These are phyloP conservation scores for Magnolia sinica DNA, from an alignment of 164 flowering plant species.

Conservation along the genomic window DNA sequence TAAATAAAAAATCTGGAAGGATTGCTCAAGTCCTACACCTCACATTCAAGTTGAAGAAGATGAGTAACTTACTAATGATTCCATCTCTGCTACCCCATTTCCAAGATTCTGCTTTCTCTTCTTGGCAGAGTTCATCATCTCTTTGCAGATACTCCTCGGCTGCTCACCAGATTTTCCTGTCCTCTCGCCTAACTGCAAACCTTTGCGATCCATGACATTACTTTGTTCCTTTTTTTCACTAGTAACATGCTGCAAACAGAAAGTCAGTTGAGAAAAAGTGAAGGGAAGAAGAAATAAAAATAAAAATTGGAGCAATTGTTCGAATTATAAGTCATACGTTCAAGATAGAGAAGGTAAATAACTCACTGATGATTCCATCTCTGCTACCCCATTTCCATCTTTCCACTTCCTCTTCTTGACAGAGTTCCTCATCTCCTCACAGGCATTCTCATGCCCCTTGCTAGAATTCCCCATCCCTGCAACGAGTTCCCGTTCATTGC, in stretches of 20 bases:
- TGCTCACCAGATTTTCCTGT: background rate
- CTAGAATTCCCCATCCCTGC: background rate
- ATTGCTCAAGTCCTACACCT: background rate
- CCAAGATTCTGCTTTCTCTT: background rate
- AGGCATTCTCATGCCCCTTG: background rate
- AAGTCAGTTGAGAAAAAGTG: background rate
- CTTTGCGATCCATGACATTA: background rate
- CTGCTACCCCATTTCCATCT: background rate
- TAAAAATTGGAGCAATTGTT: background rate
- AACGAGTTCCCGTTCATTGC: background rate
- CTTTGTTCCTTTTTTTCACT: background rate
- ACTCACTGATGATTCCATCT: background rate
- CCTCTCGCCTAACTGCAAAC: background rate
- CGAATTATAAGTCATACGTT: background rate
- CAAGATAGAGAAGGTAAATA: background rate
- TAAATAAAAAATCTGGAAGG: background rate
- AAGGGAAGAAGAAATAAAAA: background rate
- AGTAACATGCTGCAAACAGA: background rate
- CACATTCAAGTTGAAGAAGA: background rate
- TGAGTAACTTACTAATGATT: background rate
- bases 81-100: background rate
- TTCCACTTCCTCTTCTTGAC: background rate
- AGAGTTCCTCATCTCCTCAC: background rate
- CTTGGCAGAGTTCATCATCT: background rate
- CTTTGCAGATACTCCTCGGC: background rate